phyloP scores from a whole-genome alignment of 192 early-diverging fungal species.

The Backusella australiensis region DNA sequence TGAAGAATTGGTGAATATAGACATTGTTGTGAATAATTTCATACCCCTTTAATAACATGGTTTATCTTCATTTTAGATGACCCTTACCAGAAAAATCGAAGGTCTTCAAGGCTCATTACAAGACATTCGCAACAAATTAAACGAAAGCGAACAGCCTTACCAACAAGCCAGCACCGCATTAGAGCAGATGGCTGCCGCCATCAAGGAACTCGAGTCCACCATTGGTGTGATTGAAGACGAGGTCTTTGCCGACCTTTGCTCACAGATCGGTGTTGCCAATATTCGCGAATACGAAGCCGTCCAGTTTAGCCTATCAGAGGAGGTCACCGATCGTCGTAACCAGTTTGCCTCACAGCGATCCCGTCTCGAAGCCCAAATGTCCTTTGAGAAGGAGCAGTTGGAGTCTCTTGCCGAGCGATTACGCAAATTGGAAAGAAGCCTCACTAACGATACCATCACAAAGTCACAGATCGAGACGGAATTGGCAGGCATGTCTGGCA shows the following conservation, averaged over 20 bases:
- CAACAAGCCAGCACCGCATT: slow-evolving; percentile 35
- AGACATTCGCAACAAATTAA: slow-evolving; percentile 46
- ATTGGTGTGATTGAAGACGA: slow-evolving; percentile 58
- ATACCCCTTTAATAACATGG: neutral
- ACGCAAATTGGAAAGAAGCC: slow-evolving; percentile 47
- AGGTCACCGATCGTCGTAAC: slow-evolving; percentile 69
- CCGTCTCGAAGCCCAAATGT: slow-evolving; percentile 74
- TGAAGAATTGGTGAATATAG: slow-evolving; percentile 57
- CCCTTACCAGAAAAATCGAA: slow-evolving; percentile 52
- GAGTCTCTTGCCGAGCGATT: slow-evolving; percentile 63
- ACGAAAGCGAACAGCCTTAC: neutral
- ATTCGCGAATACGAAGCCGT: slow-evolving; percentile 88
- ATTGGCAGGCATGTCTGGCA: slow-evolving; percentile 35
- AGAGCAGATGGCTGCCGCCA: slow-evolving; percentile 36
- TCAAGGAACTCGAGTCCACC: slow-evolving; percentile 39
- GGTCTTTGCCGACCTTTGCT: slow-evolving; percentile 84
- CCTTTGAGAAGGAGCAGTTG: slow-evolving; percentile 74
- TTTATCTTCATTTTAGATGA: slow-evolving; percentile 26
- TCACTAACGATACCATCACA: slow-evolving; percentile 34
- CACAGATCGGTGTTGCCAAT: slow-evolving; percentile 62
- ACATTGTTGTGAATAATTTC: neutral
- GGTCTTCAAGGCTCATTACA: slow-evolving; percentile 59
- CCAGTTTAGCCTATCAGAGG: slow-evolving; percentile 66
- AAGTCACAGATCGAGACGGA: slow-evolving; percentile 38
- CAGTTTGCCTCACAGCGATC: slow-evolving; percentile 78